phyloP scores from a whole-genome alignment of 441 rosid genomes.

The Gossypium davidsonii region DNA sequence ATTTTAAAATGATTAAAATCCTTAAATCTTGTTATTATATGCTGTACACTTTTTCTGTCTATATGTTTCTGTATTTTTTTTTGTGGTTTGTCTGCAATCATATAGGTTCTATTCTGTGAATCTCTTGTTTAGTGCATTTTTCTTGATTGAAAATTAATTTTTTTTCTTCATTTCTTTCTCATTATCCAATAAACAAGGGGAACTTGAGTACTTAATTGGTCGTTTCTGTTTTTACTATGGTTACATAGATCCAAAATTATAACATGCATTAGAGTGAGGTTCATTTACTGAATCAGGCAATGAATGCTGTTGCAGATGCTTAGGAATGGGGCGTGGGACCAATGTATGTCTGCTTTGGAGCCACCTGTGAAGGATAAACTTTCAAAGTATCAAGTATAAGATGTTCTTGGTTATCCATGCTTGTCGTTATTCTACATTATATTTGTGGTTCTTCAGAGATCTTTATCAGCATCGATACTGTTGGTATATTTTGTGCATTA shows the following conservation, averaged over 20 bases:
- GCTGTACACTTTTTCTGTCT: neutral
- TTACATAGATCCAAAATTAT: neutral
- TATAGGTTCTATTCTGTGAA: neutral
- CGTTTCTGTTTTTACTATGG: neutral
- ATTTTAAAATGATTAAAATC: neutral
- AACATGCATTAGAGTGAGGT: neutral
- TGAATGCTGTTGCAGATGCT: constrained; percentile 60
- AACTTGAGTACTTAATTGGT: neutral
- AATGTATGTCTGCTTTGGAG: constrained; percentile 81
- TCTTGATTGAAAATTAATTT: neutral
- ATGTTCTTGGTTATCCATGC: neutral
- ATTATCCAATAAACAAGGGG: neutral
- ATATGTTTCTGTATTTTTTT: neutral
- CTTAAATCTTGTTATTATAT: neutral
- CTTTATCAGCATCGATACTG: constrained; percentile 15
- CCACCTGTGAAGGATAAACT: constrained; percentile 82
- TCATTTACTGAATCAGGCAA: neutral
- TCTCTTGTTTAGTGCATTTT: neutral
- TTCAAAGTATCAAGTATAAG: constrained; percentile 70
- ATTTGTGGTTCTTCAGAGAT: constrained; percentile 13
- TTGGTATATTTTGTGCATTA: constrained; percentile 21
- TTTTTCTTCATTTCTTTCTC: neutral
- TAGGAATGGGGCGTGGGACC: constrained; percentile 78
- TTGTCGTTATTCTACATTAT: constrained; percentile 6
- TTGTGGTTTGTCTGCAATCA: neutral